Conservation (phyloP, 2,329 filamentous ascomycete species). For the Xylariales sp. region DNA sequence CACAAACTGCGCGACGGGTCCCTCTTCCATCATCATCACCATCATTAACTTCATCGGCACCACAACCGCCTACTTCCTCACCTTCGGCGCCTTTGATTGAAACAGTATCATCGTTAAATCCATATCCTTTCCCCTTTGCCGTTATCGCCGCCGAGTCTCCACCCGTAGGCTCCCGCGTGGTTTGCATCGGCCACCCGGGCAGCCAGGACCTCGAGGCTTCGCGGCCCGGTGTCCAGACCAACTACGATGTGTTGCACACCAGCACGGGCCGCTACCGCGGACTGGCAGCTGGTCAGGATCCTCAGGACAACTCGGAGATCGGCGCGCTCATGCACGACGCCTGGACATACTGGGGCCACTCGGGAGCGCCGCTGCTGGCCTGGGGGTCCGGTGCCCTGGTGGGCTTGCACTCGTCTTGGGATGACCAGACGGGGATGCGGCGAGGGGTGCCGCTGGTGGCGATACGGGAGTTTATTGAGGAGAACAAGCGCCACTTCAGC, state of each 20-base stretch:
- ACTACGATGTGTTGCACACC: slow-evolving; percentile 42
- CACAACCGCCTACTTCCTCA: too few relatives aligned
- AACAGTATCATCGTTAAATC: too few relatives aligned
- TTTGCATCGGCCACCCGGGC: slow-evolving; percentile 31
- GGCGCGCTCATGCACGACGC: slow-evolving; percentile 47
- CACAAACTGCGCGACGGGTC: too few relatives aligned
- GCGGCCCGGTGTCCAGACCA: slow-evolving; percentile 27
- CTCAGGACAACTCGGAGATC: slow-evolving; percentile 47
- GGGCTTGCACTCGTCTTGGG: slow-evolving; percentile 50
- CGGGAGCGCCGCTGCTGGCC: slow-evolving; percentile 42
- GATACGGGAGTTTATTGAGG: slow-evolving; percentile 31
- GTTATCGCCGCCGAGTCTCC: too few relatives aligned
- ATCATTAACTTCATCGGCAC: too few relatives aligned
- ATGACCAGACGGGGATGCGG: slow-evolving; percentile 46
- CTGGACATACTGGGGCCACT: slow-evolving; percentile 56
- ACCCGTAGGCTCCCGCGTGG: too few relatives aligned
- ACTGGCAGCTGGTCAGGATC: slow-evolving; percentile 30
- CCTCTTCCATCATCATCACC: too few relatives aligned
- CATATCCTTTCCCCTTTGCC: too few relatives aligned
- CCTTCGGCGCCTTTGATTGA: too few relatives aligned
- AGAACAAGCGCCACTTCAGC: slow-evolving; percentile 1
- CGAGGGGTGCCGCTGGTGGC: slow-evolving; percentile 42
- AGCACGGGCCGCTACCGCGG: slow-evolving; percentile 38
- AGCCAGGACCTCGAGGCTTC: slow-evolving; percentile 38
- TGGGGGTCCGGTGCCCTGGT: slow-evolving; percentile 32